Evolutionary conservation across 140 eudicot species (phyloP).

Genomic region (Stevia rebaudiana): DNA sequence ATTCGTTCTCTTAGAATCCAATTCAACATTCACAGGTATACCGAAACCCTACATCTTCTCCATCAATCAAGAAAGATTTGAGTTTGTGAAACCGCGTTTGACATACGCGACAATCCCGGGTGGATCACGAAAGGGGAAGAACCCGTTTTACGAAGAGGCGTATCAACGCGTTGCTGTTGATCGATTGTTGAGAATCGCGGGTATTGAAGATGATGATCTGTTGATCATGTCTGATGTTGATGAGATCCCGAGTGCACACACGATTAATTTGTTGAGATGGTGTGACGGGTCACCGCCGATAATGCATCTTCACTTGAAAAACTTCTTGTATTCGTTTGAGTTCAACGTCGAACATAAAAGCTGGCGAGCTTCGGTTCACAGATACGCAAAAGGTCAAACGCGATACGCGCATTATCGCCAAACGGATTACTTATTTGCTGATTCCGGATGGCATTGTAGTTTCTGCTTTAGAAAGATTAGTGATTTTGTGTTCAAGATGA

Average conservation of each 20-base stretch:
- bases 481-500: slow-evolving; percentile 44
- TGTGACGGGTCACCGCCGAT: slow-evolving; percentile 46
- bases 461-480: slow-evolving; percentile 35
- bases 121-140: slow-evolving; percentile 40
- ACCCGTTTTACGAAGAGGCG: slow-evolving; percentile 54
- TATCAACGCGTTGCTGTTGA: slow-evolving; percentile 51
- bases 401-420: slow-evolving; percentile 43
- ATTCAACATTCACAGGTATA: slow-evolving; percentile 48
- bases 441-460: slow-evolving; percentile 49
- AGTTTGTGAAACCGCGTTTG: slow-evolving; percentile 47
- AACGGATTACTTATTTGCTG: slow-evolving; percentile 32
- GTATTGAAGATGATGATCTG: slow-evolving; percentile 51
- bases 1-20: slow-evolving; percentile 53
- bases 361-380: slow-evolving; percentile 58
- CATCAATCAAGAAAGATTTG: slow-evolving; percentile 27
- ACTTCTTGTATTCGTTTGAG: slow-evolving; percentile 50
- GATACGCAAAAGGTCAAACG: slow-evolving; percentile 37
- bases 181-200: slow-evolving; percentile 40
- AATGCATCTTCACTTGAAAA: slow-evolving; percentile 41
- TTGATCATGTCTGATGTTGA: slow-evolving; percentile 56
- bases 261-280: slow-evolving; percentile 49
- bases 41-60: slow-evolving; percentile 43
- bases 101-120: slow-evolving; percentile 51
- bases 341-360: slow-evolving; percentile 29
- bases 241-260: slow-evolving; percentile 50